Conservation (phyloP, 148 eudicot species). For the Spergularia bocconei region DNA sequence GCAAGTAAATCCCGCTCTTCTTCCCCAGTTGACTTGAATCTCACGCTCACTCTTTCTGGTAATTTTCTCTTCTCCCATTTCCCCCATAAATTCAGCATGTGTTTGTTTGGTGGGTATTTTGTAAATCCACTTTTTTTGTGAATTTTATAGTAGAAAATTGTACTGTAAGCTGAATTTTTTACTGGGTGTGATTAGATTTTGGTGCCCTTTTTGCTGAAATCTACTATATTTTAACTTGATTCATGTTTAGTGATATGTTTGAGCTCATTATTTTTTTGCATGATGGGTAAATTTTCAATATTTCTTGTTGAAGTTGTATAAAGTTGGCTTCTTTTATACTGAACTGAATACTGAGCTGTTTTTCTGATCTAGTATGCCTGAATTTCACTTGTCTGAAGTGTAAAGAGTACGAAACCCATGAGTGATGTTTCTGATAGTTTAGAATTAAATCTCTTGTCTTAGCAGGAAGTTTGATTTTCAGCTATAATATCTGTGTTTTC, state of each 20-base stretch:
- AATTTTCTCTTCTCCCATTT: background rate
- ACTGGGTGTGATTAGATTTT: background rate
- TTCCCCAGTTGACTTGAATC: slow-evolving; percentile 11
- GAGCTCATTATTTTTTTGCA: slow-evolving; percentile 11
- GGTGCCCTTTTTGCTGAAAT: background rate
- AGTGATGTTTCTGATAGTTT: too few relatives aligned
- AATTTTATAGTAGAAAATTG: too few relatives aligned
- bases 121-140: background rate
- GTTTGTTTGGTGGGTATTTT: background rate
- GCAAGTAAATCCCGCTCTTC: slow-evolving; percentile 10
- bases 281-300: background rate
- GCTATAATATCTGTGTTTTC: too few relatives aligned
- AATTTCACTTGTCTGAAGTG: too few relatives aligned
- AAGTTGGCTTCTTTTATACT: too few relatives aligned
- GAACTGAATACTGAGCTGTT: too few relatives aligned
- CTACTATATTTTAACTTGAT: background rate
- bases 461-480: too few relatives aligned
- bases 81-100: background rate
- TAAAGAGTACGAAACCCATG: too few relatives aligned
- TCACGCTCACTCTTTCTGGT: slow-evolving; percentile 9
- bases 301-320: too few relatives aligned
- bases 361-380: too few relatives aligned
- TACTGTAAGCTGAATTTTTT: background rate
- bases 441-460: too few relatives aligned
- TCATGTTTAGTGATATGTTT: background rate